Evolutionary conservation across 2,329 filamentous ascomycete genomes (phyloP), one percentile per base, ranked within the genome.

Genomic region (Cladosporium sp.): DNA sequence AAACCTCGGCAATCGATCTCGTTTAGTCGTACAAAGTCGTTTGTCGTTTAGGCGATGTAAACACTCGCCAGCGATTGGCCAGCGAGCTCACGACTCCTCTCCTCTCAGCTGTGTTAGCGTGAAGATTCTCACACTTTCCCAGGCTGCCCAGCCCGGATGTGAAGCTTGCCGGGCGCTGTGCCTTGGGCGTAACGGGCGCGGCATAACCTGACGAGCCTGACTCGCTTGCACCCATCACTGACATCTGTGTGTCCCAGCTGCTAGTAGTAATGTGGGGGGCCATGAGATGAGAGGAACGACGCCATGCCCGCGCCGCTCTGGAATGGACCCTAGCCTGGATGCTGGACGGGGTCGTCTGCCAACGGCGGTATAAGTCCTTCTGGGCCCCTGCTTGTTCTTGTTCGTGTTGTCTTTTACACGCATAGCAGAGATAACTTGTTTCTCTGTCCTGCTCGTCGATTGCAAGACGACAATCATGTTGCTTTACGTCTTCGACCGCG

Each of bases 401-500:
- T 27, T 27, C 9, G 22, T 9, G 22, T 27, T 9, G 4, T 27
- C 22, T 27, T 27, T 9, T 27, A 9, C 22, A 27, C 9, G 22
- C 9, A 4, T 27, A 27, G 5, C 9, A 27, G 22, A 27, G 22
- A 27, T 9, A 27, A 5, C 22, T 27, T 5, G 22, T 27, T 5
- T 4, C 22, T 27, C 22, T 27, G 22, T 27, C 22, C 9, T 5
- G 29, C 27, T 16, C 29, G 15, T 42, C 27, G 19, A 25, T 30
- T 25, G 19, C 20, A 13, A 35, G 13, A 12, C n/a, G n/a, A n/a
- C 25, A 13, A 19, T 11, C 2, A 48, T 48, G 57, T 48, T 59
- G 36, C 15, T 47, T 50, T 42, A 49, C 38, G 32, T 58, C 30
- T 36, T 59, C 40, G 54, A 58, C 43, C 54, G 57, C 19, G 38